These are phyloP conservation scores for Peterozyma toletana DNA, from an alignment of 805 yeast genomes.

Conservation along the genomic window DNA sequence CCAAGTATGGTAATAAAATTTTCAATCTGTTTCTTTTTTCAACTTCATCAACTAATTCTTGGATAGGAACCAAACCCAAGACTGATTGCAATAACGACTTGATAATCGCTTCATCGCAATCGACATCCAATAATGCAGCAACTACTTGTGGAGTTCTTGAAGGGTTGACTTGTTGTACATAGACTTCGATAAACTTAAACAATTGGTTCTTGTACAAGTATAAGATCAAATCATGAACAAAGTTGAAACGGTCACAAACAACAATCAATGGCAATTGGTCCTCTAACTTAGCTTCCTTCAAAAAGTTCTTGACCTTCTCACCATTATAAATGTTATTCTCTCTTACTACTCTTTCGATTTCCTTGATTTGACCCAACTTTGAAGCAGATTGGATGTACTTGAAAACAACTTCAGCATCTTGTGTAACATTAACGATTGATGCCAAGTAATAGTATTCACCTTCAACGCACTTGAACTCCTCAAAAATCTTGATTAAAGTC, in stretches of 20 bases:
- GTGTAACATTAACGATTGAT: conserved; percentile 87
- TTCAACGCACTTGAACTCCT: conserved; percentile 85
- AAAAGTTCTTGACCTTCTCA: conserved; percentile 93
- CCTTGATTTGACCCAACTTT: conserved; percentile 80
- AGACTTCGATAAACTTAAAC: conserved; percentile 94
- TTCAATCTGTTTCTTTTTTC: conserved; percentile 95
- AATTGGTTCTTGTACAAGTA: conserved; percentile 93
- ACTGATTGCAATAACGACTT: conserved; percentile 77
- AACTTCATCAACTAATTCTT: conserved; percentile 84
- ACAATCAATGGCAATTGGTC: conserved; percentile 95
- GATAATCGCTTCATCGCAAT: conserved; percentile 88
- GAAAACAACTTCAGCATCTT: conserved; percentile 91
- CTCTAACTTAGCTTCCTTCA: conserved; percentile 88
- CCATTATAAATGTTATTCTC: conserved; percentile 94
- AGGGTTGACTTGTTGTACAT: conserved; percentile 97
- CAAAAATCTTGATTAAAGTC: conserved; percentile 82
- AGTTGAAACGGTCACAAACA: conserved; percentile 89
- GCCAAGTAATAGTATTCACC: conserved; percentile 93
- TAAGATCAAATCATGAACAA: conserved; percentile 87
- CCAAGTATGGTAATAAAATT: conserved; percentile 86
- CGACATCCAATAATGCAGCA: conserved; percentile 94
- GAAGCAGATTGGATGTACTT: conserved; percentile 96
- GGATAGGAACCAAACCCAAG: conserved; percentile 90
- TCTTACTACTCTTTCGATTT: conserved; percentile 91
- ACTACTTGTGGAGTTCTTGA: conserved; percentile 93